Evolutionary conservation across 805 yeast genomes (phyloP), one percentile per base, ranked within the genome.

Genomic region (Wickerhamomyces subpelliculosus): DNA sequence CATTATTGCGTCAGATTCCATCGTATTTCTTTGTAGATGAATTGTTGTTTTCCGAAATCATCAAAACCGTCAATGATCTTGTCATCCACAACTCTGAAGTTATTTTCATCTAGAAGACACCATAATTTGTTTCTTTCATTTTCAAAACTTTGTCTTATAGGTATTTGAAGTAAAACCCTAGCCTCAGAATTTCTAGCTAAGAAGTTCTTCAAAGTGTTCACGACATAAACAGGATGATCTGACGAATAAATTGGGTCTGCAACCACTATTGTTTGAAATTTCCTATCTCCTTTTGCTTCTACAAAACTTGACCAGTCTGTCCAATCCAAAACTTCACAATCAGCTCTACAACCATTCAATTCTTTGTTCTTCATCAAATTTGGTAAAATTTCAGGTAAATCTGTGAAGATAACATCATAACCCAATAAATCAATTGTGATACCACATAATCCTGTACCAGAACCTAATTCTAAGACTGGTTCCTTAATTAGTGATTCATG

Each of bases 381-480:
- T 0, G 75, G 74, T 0, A 83, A 68, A 31, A 90, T 89, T 35
- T 80, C 93, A 0, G 78, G 78, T 35, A 93, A 62, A 56, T 90
- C 98, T 0, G 97, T 89, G 19, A 87, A 56, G 0, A 40, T 34
- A 57, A 55, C 40, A 3, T 39, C 36, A 13, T 41, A 54, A 0
- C 87, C 87, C 6, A 80, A 49, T 8, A 67, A 40, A 1, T 73
- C 74, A 39, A 84, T 68, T 0, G 80, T 68, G 26, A 93, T 82
- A 0, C 97, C 97, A 4, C 80, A 82, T 13, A 90, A 65, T 0
- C 98, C 98, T 0, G 98, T 93, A 0, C 98, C 98, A 0, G 97
- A 70, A 0, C 98, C 98, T n/a, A 93, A 62, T 51, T 90, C 98
- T 22, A 84, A 55, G 19, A 39, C 50, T 4, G 56, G 70, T 28